Conservation (phyloP, 2,329 filamentous ascomycete species). For the Nigrograna mackinnonii region DNA sequence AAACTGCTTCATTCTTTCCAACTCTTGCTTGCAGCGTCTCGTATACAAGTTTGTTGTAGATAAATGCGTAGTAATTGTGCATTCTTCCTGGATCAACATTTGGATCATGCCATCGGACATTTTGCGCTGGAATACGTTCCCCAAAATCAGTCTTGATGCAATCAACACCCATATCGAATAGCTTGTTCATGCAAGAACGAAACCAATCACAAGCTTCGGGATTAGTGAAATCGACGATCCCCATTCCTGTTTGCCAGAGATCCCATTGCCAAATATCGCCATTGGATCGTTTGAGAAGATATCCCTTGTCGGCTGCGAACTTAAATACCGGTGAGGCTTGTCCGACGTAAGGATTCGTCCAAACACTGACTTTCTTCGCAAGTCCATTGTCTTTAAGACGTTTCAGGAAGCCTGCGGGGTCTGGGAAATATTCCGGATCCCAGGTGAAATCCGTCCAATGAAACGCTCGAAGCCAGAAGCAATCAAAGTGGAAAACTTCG, state of each 20-base stretch:
- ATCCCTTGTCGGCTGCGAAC: constrained; percentile 67
- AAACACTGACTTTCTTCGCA: constrained; percentile 67
- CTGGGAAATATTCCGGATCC: constrained; percentile 69
- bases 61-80: constrained; percentile 78
- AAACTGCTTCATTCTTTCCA: constrained; percentile 59
- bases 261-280: constrained; percentile 78
- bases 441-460: constrained; percentile 78
- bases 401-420: constrained; percentile 66
- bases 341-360: constrained; percentile 76
- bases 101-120: constrained; percentile 67
- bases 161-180: constrained; percentile 72
- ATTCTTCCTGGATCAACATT: constrained; percentile 66
- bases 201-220: constrained; percentile 70
- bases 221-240: constrained; percentile 74
- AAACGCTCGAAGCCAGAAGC: constrained; percentile 77
- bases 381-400: constrained; percentile 67
- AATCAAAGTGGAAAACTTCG: constrained; percentile 76
- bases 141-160: constrained; percentile 78
- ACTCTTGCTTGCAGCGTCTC: constrained; percentile 61
- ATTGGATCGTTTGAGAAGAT: constrained; percentile 69
- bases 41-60: constrained; percentile 73
- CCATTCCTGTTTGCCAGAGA: constrained; percentile 78
- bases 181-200: constrained; percentile 59
- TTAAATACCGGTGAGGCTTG: constrained; percentile 70
- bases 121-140: constrained; percentile 68